Evolutionary conservation across 441 rosid species (phyloP).

Genomic region (Euphorbia schlechtendalii): DNA sequence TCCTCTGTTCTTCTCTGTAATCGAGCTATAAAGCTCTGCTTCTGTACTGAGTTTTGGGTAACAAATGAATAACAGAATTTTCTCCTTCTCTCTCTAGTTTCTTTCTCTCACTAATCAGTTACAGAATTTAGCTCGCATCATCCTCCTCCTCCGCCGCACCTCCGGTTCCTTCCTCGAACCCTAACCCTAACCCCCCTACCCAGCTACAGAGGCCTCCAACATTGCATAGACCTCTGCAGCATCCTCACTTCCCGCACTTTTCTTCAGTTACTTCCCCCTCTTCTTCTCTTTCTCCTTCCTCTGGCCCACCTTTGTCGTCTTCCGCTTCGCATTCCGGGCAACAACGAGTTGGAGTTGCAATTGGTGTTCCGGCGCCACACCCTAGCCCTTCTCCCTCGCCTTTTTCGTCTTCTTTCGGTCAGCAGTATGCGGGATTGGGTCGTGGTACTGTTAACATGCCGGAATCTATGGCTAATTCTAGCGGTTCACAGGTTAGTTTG

Average conservation of each 20-base stretch:
- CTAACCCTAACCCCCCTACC: too few species aligned
- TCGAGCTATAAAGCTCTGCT: too few species aligned
- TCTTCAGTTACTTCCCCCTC: slow-evolving; percentile 26
- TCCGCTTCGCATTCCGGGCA: slow-evolving; percentile 31
- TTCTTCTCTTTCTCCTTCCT: slow-evolving; percentile 28
- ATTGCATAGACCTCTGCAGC: slow-evolving; percentile 65
- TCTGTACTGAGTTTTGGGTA: too few species aligned
- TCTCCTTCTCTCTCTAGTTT: too few species aligned
- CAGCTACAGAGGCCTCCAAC: slow-evolving; percentile 18
- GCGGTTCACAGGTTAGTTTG: slow-evolving; percentile 40
- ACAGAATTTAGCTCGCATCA: too few species aligned
- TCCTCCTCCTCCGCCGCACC: slow-evolving; percentile 23
- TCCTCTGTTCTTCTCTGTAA: too few species aligned
- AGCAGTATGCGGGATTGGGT: slow-evolving; percentile 46
- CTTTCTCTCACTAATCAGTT: too few species aligned
- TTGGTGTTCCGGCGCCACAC: slow-evolving; percentile 62
- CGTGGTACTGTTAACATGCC: background rate
- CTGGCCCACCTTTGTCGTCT: slow-evolving; percentile 23
- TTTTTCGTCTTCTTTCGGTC: slow-evolving; percentile 59
- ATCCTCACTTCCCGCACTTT: slow-evolving; percentile 39
- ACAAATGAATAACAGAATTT: too few species aligned
- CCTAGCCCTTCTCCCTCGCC: slow-evolving; percentile 42
- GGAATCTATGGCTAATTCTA: slow-evolving; percentile 12
- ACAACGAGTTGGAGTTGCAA: slow-evolving; percentile 54
- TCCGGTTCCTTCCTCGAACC: slow-evolving; percentile 29